Evolutionary conservation across 371 early-diverging fungal species (phyloP).

Genomic region (Mucor indicus): DNA sequence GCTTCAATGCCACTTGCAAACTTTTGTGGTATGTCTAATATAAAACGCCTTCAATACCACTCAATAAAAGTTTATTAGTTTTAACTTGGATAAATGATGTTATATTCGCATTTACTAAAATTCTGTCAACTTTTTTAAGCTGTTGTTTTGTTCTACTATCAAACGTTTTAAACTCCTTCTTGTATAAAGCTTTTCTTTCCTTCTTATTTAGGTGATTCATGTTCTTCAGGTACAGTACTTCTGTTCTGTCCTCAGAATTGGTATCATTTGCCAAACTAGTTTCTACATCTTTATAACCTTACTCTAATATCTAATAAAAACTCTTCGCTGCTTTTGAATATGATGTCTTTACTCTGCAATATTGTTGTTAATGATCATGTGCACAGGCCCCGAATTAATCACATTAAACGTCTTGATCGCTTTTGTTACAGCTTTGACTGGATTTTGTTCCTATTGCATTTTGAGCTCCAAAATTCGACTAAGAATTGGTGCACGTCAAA

Average conservation of each 20-base stretch:
- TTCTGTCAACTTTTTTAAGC: slow-evolving; percentile 13
- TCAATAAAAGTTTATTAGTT: slow-evolving; percentile 1
- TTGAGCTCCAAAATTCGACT: slow-evolving; percentile 10
- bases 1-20: slow-evolving; percentile 7
- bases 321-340: slow-evolving; percentile 7
- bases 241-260: slow-evolving; percentile 8
- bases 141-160: slow-evolving; percentile 6
- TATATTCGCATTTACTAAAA: slow-evolving; percentile 9
- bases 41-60: background rate
- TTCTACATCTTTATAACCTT: slow-evolving; percentile 17
- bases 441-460: slow-evolving; percentile 4
- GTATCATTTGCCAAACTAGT: slow-evolving; percentile 7
- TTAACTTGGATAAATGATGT: background rate
- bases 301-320: slow-evolving; percentile 14
- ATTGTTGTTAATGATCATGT: slow-evolving; percentile 5
- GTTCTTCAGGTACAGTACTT: slow-evolving; percentile 12
- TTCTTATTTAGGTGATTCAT: slow-evolving; percentile 5
- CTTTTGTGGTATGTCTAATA: slow-evolving; percentile 3
- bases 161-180: slow-evolving; percentile 12
- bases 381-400: slow-evolving; percentile 8
- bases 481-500: too few relatives aligned
- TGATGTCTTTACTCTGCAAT: too few relatives aligned
- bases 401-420: slow-evolving; percentile 10
- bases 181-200: slow-evolving; percentile 13
- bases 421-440: slow-evolving; percentile 9